These are phyloP conservation scores for Petunia secreta DNA, from an alignment of 257 asterid species.

Conservation along the genomic window DNA sequence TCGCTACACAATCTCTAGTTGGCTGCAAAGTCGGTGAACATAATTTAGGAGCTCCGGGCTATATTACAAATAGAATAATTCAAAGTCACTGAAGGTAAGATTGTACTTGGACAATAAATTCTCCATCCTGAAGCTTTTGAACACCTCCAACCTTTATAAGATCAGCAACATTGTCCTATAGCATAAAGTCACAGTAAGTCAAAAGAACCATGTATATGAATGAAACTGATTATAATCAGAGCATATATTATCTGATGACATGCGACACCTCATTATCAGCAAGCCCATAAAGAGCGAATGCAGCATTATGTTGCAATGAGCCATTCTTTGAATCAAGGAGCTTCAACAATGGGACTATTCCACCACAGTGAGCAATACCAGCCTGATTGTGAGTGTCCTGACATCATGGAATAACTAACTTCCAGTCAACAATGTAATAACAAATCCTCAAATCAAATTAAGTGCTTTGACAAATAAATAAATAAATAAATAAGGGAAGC, in stretches of 20 bases:
- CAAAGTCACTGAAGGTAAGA: constrained; percentile 17
- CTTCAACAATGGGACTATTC: constrained; percentile 73
- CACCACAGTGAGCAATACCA: constrained; percentile 97
- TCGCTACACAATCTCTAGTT: constrained; percentile 96
- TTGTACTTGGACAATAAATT: constrained; percentile 87
- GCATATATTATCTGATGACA: constrained; percentile 3
- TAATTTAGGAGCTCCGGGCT: background rate
- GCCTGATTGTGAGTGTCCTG: constrained; percentile 98
- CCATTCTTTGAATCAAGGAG: constrained; percentile 96
- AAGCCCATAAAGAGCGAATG: constrained; percentile 98
- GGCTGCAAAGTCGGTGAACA: constrained; percentile 63
- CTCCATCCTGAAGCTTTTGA: constrained; percentile 97
- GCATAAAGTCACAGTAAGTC: constrained; percentile 28
- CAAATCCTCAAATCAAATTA: constrained; percentile 4
- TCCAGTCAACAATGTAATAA: constrained; percentile 1
- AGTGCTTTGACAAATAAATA: background rate
- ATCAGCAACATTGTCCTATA: constrained; percentile 94
- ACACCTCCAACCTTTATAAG: constrained; percentile 91
- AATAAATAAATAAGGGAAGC: background rate
- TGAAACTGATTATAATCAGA: constrained; percentile 16
- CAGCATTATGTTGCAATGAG: constrained; percentile 98
- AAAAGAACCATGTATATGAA: constrained; percentile 10
- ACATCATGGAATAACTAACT: constrained; percentile 21
- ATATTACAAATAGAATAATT: background rate
- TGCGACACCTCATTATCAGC: constrained; percentile 90